These are phyloP conservation scores for Eragrostis curvula DNA, from an alignment of 176 grass and related monocot species.

Conservation along the genomic window DNA sequence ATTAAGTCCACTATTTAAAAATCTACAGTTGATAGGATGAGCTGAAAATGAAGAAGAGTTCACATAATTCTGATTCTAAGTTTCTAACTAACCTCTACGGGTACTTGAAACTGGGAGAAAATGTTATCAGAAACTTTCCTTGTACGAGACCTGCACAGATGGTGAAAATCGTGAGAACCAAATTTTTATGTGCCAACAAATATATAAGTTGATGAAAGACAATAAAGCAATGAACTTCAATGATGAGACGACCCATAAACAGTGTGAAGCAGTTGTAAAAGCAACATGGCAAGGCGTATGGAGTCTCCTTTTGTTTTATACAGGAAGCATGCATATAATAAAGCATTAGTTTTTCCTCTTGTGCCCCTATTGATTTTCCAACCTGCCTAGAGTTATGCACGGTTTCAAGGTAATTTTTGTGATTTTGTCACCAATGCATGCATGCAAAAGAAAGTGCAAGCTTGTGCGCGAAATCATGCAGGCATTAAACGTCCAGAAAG, in stretches of 20 bases:
- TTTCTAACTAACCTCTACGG: not conserved
- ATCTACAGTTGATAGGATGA: too few species aligned
- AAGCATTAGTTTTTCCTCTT: not conserved
- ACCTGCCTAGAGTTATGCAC: not conserved
- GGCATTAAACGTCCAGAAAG: not conserved
- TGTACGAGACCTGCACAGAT: too few species aligned
- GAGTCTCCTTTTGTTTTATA: too few species aligned
- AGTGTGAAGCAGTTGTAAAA: too few species aligned
- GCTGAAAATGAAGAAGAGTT: too few species aligned
- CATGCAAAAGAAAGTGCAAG: not conserved
- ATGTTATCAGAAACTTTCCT: too few species aligned
- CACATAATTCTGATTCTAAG: not conserved
- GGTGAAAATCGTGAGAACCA: too few species aligned
- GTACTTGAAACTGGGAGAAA: too few species aligned
- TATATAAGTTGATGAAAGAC: not conserved
- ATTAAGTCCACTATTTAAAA: not conserved
- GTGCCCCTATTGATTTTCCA: not conserved
- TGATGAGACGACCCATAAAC: too few species aligned
- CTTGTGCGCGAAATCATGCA: not conserved
- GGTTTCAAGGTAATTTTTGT: not conserved
- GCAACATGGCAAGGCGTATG: too few species aligned
- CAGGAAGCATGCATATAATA: too few species aligned
- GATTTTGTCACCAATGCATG: not conserved
- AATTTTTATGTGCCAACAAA: not conserved
- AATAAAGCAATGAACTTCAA: not conserved